Conservation (phyloP, 352 stramenopile genomes). For the Blastocystis sp. region DNA sequence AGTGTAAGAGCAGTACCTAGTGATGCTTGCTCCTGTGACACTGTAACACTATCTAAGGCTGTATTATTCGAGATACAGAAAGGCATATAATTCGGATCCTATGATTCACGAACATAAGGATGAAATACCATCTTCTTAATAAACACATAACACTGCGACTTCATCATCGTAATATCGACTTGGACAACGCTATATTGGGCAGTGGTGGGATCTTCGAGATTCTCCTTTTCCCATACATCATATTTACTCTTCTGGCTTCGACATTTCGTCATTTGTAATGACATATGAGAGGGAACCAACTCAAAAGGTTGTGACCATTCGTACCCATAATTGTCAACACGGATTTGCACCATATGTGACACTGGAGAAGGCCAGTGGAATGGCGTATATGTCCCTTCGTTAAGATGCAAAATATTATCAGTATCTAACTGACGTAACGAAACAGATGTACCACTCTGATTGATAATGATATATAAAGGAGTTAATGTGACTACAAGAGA, state of each 20-base stretch:
- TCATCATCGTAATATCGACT: slow-evolving; percentile 31
- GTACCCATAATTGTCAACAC: background rate
- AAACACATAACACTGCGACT: slow-evolving; percentile 44
- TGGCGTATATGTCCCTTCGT: background rate
- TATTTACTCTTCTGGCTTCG: background rate
- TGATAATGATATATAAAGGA: background rate
- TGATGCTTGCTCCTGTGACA: background rate
- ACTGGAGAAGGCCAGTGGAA: slow-evolving; percentile 16
- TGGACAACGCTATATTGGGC: background rate
- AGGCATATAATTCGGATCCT: slow-evolving; percentile 30
- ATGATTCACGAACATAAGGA: background rate
- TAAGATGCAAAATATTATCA: background rate
- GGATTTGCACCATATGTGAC: background rate
- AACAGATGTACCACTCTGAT: background rate
- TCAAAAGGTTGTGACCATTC: slow-evolving; percentile 41
- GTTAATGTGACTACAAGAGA: slow-evolving; percentile 11
- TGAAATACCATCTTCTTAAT: slow-evolving; percentile 36
- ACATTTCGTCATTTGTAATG: slow-evolving; percentile 12
- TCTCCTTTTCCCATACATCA: background rate
- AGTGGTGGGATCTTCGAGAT: slow-evolving; percentile 3
- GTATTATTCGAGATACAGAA: slow-evolving; percentile 55
- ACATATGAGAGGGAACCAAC: slow-evolving; percentile 4
- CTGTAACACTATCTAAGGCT: background rate
- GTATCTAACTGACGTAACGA: background rate
- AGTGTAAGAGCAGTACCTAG: background rate